A percentile compares a stretch with the other conserved stretches of the same genome.
phyloP scores from a whole-genome alignment of 2,329 filamentous ascomycete species.

The Curvularia eragrostidis region DNA sequence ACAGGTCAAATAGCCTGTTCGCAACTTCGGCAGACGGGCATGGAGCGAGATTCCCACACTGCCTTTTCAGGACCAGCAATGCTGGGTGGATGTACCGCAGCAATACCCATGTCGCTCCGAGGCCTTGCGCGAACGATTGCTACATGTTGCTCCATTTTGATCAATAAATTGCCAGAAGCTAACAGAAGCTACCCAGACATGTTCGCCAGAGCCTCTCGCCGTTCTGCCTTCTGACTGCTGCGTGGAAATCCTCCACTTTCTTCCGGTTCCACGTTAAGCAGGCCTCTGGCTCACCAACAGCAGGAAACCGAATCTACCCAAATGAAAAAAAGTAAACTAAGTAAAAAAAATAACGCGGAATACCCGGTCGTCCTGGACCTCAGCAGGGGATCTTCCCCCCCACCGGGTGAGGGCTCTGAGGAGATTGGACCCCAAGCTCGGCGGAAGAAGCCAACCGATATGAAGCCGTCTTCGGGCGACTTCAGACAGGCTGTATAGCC shows the following conservation, averaged over 20 bases:
- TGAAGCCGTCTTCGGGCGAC: slow-evolving; percentile 27
- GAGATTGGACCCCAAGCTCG: slow-evolving; percentile 30
- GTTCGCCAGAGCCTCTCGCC: not conserved
- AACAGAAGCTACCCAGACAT: slow-evolving; percentile 6
- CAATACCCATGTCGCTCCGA: not conserved
- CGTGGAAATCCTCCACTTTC: not conserved
- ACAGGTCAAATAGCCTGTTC: not conserved
- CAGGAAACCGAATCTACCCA: no score
- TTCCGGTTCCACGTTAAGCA: not conserved
- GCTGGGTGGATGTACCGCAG: not conserved
- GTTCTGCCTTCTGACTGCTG: no score
- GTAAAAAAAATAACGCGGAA: not conserved
- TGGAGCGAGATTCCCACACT: not conserved
- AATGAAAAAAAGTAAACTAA: no score
- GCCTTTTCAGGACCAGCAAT: not conserved
- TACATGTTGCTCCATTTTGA: not conserved
- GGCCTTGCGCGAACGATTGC: not conserved
- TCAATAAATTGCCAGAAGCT: no score
- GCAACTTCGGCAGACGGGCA: not conserved
- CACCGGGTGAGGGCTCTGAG: slow-evolving; percentile 26
- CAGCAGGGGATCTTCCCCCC: slow-evolving; percentile 41
- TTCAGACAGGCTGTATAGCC: slow-evolving; percentile 40
- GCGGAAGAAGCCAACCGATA: slow-evolving; percentile 47
- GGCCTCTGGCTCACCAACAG: not conserved
- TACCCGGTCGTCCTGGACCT: not conserved